phyloP scores from a whole-genome alignment of 2,329 filamentous ascomycete species.

The Chaetomium globosum region DNA sequence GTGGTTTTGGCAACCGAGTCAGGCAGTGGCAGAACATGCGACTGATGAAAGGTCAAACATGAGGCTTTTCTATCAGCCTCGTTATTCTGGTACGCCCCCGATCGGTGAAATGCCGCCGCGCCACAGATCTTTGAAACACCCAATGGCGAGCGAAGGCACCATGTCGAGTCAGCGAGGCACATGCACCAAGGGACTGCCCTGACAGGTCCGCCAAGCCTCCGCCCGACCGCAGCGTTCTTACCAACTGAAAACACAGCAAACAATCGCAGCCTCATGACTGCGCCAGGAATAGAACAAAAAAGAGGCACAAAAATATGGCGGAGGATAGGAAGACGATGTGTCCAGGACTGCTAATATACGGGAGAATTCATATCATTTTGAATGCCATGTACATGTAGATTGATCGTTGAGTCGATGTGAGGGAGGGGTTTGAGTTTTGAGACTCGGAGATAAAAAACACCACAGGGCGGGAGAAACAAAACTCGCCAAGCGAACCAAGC shows the following conservation, averaged over 20 bases:
- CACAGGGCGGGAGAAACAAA: not conserved
- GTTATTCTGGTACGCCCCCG: not conserved
- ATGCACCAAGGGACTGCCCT: constrained; percentile 31
- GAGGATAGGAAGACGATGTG: not conserved
- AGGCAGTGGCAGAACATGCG: not conserved
- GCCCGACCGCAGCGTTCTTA: constrained; percentile 6
- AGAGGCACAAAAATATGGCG: not conserved
- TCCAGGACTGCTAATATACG: not conserved
- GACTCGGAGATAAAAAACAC: not conserved
- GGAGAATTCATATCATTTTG: not conserved
- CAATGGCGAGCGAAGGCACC: constrained; percentile 25
- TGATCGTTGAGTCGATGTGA: not conserved
- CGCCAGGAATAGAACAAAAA: constrained; percentile 4
- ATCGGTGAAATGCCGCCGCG: constrained; percentile 10
- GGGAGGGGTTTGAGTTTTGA: not conserved
- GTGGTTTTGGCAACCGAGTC: not conserved
- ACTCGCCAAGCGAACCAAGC: constrained; percentile 1
- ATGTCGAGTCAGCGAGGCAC: constrained; percentile 35
- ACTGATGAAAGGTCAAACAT: not conserved
- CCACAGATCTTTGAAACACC: constrained; percentile 18
- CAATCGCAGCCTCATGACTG: constrained; percentile 3
- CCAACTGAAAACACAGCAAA: constrained; percentile 16
- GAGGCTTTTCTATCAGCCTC: not conserved
- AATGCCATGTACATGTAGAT: not conserved
- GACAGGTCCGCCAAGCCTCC: constrained; percentile 32